phyloP scores from a whole-genome alignment of 2,329 filamentous ascomycete species.

The Cladosporium sp. region DNA sequence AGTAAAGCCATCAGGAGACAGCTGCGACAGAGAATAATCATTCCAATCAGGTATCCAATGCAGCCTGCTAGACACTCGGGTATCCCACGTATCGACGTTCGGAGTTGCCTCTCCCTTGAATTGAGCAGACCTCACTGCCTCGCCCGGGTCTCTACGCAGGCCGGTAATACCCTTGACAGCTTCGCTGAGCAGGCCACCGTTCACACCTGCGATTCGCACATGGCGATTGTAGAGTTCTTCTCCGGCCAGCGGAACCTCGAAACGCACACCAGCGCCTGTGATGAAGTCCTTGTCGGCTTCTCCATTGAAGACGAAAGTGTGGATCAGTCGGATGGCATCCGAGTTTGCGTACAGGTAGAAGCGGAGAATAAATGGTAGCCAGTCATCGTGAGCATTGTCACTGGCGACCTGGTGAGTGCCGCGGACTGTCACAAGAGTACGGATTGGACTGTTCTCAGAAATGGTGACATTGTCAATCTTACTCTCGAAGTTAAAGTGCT shows the following conservation, averaged over 20 bases:
- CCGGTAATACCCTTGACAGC: slow-evolving; percentile 59
- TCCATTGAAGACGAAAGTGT: slow-evolving; percentile 55
- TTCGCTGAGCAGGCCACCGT: slow-evolving; percentile 55
- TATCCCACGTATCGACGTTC: slow-evolving; percentile 45
- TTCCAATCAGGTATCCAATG: slow-evolving; percentile 58
- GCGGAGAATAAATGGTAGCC: slow-evolving; percentile 53
- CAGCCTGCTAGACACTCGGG: slow-evolving; percentile 43
- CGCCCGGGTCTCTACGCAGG: slow-evolving; percentile 53
- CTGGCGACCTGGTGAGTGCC: slow-evolving; percentile 35
- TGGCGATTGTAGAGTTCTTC: slow-evolving; percentile 58
- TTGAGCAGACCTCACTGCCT: slow-evolving; percentile 47
- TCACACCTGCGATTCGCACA: slow-evolving; percentile 52
- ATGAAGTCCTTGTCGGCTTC: slow-evolving; percentile 50
- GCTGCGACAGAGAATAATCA: slow-evolving; percentile 54
- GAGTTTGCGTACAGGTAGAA: slow-evolving; percentile 59
- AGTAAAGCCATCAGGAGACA: slow-evolving; percentile 58
- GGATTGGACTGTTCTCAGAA: slow-evolving; percentile 39
- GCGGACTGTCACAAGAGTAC: slow-evolving; percentile 46
- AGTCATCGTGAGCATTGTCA: slow-evolving; percentile 39
- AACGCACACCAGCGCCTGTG: slow-evolving; percentile 51
- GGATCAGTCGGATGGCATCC: slow-evolving; percentile 51
- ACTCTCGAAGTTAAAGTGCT: slow-evolving; percentile 47
- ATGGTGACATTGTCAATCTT: slow-evolving; percentile 50
- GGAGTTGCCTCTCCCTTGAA: slow-evolving; percentile 45
- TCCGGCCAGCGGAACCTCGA: slow-evolving; percentile 51